Percentiles rank a stretch among this genome's conserved stretches.
Evolutionary conservation across 2,329 filamentous ascomycete species (phyloP).

Genomic region (Aspergillus versicolor): DNA sequence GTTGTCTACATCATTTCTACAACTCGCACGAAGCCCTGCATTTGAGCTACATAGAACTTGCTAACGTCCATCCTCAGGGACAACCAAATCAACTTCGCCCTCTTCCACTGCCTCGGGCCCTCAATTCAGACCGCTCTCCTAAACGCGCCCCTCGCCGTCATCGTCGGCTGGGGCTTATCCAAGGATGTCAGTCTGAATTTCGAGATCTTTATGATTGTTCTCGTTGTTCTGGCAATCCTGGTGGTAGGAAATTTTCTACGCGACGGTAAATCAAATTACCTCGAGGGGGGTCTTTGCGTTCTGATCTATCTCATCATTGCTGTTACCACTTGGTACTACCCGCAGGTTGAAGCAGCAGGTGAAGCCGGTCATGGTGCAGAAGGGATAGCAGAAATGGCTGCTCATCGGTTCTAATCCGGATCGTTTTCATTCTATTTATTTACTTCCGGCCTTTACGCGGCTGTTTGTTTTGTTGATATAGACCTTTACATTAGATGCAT

Average conservation of each 20-base stretch:
- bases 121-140: slow-evolving; percentile 88
- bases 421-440: background rate
- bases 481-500: background rate
- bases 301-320: slow-evolving; percentile 63
- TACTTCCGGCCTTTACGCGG: background rate
- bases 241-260: slow-evolving; percentile 84
- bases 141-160: slow-evolving; percentile 78
- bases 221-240: slow-evolving; percentile 79
- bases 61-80: slow-evolving; percentile 31
- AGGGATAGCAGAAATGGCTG: background rate
- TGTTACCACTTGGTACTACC: slow-evolving; percentile 62
- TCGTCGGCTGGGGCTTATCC: slow-evolving; percentile 77
- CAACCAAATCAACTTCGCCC: slow-evolving; percentile 72
- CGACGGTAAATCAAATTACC: slow-evolving; percentile 86
- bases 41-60: background rate
- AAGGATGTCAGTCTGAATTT: slow-evolving; percentile 78
- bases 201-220: slow-evolving; percentile 79
- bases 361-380: background rate
- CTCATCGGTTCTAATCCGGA: background rate
- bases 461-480: background rate
- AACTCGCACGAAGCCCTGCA: background rate
- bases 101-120: slow-evolving; percentile 81
- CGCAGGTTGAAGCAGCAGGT: slow-evolving; percentile 44
- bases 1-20: background rate
- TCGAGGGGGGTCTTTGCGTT: slow-evolving; percentile 80